Evolutionary conservation across 208 protist genomes (phyloP).

Genomic region (Phytomonas sp.): DNA sequence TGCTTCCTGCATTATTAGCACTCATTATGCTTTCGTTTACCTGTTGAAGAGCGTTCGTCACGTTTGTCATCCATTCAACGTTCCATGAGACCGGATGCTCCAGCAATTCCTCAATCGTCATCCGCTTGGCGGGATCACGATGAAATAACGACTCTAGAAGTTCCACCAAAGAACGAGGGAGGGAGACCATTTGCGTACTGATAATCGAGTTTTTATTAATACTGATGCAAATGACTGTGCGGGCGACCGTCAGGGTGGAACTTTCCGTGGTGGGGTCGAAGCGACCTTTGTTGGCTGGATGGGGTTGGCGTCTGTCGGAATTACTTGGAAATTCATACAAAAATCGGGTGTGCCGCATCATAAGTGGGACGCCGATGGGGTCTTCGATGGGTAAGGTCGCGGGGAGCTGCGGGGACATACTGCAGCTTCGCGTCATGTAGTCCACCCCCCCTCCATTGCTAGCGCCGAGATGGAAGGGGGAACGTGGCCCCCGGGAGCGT

Average conservation of each 20-base stretch:
- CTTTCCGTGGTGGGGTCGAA: constrained; percentile 1
- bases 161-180: constrained; percentile 59
- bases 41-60: constrained; percentile 45
- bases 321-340: neutral
- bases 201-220: constrained; percentile 30
- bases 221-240: constrained; percentile 35
- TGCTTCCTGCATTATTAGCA: neutral
- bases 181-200: constrained; percentile 22
- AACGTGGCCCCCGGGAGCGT: neutral
- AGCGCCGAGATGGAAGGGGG: neutral
- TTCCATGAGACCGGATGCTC: constrained; percentile 75
- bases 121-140: constrained; percentile 56
- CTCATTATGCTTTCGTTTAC: constrained; percentile 10
- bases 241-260: constrained; percentile 3
- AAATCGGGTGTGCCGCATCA: neutral
- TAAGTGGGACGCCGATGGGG: neutral
- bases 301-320: neutral
- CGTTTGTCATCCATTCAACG: constrained; percentile 61
- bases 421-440: neutral
- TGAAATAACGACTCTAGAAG: constrained; percentile 60
- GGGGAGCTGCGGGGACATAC: neutral
- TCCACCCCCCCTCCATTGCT: neutral
- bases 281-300: neutral
- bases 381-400: neutral
- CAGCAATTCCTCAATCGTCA: constrained; percentile 59